Conservation (phyloP, 441 rosid genomes). For the Populus hybrid region DNA sequence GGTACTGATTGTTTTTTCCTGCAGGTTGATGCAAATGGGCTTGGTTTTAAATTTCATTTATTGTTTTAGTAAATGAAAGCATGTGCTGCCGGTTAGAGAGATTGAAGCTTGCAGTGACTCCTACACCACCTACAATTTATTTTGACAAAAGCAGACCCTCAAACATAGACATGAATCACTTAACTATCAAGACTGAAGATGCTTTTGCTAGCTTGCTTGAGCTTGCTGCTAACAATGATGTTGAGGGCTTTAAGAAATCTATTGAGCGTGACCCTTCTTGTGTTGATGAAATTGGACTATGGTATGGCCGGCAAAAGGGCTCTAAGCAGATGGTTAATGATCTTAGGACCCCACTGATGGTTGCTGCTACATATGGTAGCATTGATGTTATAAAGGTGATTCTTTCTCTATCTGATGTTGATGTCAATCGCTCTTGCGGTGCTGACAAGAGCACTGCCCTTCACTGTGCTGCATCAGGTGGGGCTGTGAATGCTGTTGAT, state of each 20-base stretch:
- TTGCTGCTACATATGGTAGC: slow-evolving; percentile 63
- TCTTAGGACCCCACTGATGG: slow-evolving; percentile 48
- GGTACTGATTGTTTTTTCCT: not conserved
- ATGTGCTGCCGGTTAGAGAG: slow-evolving; percentile 48
- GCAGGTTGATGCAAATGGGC: slow-evolving; percentile 18
- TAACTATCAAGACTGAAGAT: slow-evolving; percentile 30
- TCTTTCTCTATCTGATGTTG: slow-evolving; percentile 34
- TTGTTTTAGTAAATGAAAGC: slow-evolving; percentile 40
- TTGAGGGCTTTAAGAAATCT: slow-evolving; percentile 37
- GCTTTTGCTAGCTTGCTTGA: slow-evolving; percentile 54
- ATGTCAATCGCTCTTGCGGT: slow-evolving; percentile 37
- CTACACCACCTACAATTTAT: slow-evolving; percentile 19
- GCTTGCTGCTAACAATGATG: slow-evolving; percentile 61
- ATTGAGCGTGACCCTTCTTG: slow-evolving; percentile 24
- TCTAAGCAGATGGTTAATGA: slow-evolving; percentile 40
- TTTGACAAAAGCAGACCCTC: slow-evolving; percentile 32
- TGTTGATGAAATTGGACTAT: slow-evolving; percentile 42
- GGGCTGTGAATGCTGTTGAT: slow-evolving; percentile 37
- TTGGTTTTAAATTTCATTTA: slow-evolving; percentile 30
- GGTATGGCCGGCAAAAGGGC: slow-evolving; percentile 56
- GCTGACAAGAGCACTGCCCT: slow-evolving; percentile 44
- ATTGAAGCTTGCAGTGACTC: slow-evolving; percentile 26
- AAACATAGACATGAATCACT: slow-evolving; percentile 31
- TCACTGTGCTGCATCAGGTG: slow-evolving; percentile 55
- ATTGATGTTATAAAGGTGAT: slow-evolving; percentile 47